Conservation (phyloP, 345 rosid species). For the Eucalyptus regnans region DNA sequence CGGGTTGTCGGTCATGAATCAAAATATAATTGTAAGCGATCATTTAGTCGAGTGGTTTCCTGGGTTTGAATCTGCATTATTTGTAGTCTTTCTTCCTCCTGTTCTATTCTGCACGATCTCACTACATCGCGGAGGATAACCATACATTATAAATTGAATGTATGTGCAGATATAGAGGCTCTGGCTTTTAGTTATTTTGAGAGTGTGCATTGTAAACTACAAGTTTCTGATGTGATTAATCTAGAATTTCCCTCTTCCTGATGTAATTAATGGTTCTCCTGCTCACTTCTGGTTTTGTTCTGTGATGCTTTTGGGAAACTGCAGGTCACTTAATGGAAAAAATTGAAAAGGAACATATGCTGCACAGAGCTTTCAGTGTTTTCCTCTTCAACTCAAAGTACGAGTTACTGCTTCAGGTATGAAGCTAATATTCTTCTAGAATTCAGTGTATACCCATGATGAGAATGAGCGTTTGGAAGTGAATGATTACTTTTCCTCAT, state of each 20-base stretch:
- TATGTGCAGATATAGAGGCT: neutral
- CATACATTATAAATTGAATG: neutral
- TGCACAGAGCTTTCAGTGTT: conserved; percentile 97
- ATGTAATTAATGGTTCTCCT: neutral
- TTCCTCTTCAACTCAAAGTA: conserved; percentile 88
- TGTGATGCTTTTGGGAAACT: neutral
- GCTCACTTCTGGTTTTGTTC: neutral
- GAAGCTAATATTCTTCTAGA: neutral
- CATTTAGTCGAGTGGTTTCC: neutral
- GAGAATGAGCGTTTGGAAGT: neutral
- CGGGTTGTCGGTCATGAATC: conserved; percentile 72
- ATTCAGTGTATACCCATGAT: neutral
- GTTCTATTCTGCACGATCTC: neutral
- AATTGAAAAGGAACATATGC: conserved; percentile 57
- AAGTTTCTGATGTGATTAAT: neutral
- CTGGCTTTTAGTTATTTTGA: neutral
- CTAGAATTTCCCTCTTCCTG: neutral
- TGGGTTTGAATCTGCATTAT: neutral
- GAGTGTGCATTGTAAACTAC: neutral
- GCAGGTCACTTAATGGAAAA: conserved; percentile 98
- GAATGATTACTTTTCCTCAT: neutral
- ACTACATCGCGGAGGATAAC: neutral
- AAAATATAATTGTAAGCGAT: conserved; percentile 75
- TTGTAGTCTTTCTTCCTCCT: neutral
- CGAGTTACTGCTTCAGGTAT: conserved; percentile 97